Conservation (phyloP, 148 eudicot genomes). For the Heliosperma pusillum region DNA sequence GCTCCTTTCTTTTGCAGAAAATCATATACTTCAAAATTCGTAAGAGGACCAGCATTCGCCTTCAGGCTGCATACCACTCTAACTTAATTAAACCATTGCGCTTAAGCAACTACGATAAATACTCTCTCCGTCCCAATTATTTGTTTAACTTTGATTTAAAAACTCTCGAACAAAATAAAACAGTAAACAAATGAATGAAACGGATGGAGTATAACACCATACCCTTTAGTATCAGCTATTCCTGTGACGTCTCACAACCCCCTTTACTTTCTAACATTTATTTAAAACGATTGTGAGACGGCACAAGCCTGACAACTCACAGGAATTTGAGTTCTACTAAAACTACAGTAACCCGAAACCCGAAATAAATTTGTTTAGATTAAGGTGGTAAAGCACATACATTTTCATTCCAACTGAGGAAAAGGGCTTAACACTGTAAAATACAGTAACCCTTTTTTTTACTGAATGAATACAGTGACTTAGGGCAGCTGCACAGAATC, state of each 20-base stretch:
- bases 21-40: conserved; percentile 44
- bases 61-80: conserved; percentile 29
- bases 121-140: too few relatives aligned
- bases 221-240: too few relatives aligned
- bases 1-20: conserved; percentile 39
- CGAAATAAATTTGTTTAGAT: neutral
- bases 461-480: neutral
- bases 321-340: too few relatives aligned
- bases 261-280: too few relatives aligned
- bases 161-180: too few relatives aligned
- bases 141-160: too few relatives aligned
- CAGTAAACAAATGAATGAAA: too few relatives aligned
- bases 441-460: neutral
- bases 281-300: too few relatives aligned
- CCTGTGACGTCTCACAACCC: too few relatives aligned
- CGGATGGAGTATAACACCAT: too few relatives aligned
- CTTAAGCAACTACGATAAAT: too few relatives aligned
- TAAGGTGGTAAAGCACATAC: conserved; percentile 8
- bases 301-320: too few relatives aligned
- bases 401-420: conserved; percentile 17
- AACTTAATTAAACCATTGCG: neutral
- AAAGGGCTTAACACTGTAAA: neutral
- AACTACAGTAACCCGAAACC: neutral
- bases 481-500: conserved; percentile 6
- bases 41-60: conserved; percentile 41